phyloP scores from a whole-genome alignment of 768 basidiomycete species.

The Lanmaoa pseudosensibilis region DNA sequence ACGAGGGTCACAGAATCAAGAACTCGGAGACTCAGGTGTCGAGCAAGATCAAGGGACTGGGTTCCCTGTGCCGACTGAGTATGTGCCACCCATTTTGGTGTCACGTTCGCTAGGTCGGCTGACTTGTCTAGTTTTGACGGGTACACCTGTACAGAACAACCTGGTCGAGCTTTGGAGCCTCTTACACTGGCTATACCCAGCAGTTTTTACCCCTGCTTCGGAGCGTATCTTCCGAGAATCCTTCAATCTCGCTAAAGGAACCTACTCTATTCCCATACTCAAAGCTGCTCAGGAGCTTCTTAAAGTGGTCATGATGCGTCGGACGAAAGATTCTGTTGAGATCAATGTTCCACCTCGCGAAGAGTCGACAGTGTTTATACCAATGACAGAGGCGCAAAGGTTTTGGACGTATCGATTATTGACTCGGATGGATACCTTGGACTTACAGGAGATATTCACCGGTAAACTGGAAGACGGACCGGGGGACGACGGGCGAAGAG shows the following conservation, averaged over 20 bases:
- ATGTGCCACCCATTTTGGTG: conserved; percentile 2
- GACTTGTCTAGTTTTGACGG: conserved; percentile 54
- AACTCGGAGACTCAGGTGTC: conserved; percentile 58
- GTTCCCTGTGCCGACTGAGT: conserved; percentile 59
- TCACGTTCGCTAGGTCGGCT: not conserved
- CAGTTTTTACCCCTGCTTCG: conserved; percentile 49
- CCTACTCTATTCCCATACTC: conserved; percentile 51
- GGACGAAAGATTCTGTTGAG: conserved; percentile 55
- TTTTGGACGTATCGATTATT: conserved; percentile 63
- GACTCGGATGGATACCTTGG: conserved; percentile 49
- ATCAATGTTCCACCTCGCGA: conserved; percentile 55
- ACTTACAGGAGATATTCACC: conserved; percentile 50
- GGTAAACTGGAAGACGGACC: conserved; percentile 27
- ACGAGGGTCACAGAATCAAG: conserved; percentile 74
- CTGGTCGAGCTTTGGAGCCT: conserved; percentile 57
- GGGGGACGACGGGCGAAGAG: conserved; percentile 38
- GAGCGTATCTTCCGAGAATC: conserved; percentile 50
- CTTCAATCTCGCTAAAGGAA: conserved; percentile 54
- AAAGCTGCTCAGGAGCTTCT: conserved; percentile 50
- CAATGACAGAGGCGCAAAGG: conserved; percentile 57
- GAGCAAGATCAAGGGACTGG: conserved; percentile 53
- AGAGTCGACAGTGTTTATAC: conserved; percentile 56
- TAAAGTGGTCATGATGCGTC: conserved; percentile 54
- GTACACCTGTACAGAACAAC: conserved; percentile 74
- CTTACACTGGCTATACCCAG: conserved; percentile 56